A percentile compares a stretch with the other conserved stretches of the same genome.
Conservation (phyloP, 164 flowering plant genomes). For the Chimonanthus praecox region DNA sequence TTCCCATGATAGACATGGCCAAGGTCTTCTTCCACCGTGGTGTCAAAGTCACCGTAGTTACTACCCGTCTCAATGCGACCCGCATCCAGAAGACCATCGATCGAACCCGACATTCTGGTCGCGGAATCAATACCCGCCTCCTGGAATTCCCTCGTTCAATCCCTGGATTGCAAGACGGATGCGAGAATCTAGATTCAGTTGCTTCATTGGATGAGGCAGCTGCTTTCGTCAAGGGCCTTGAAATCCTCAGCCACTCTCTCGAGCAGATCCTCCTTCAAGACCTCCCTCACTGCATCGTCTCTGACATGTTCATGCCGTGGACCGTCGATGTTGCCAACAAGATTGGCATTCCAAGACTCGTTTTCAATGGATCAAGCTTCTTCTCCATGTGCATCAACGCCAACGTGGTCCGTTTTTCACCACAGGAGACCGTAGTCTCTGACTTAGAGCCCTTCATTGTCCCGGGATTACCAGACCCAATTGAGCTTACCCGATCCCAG, state of each 20-base stretch:
- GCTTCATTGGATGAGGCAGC: constrained; percentile 7
- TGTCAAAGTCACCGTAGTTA: constrained; percentile 32
- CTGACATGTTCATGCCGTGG: constrained; percentile 34
- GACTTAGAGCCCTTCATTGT: constrained; percentile 21
- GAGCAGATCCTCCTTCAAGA: constrained; percentile 20
- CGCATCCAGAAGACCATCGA: constrained; percentile 17
- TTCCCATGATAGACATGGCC: constrained; percentile 54
- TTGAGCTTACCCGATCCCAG: constrained; percentile 19
- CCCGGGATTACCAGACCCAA: constrained; percentile 22
- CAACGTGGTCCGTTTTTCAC: neutral
- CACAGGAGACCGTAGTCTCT: constrained; percentile 9
- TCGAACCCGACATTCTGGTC: neutral
- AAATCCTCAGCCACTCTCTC: constrained; percentile 21
- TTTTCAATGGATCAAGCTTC: constrained; percentile 22
- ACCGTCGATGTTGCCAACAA: constrained; percentile 22
- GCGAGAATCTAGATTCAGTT: constrained; percentile 10
- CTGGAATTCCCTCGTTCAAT: constrained; percentile 2
- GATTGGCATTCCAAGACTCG: constrained; percentile 27
- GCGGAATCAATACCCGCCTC: neutral
- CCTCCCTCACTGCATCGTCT: constrained; percentile 29
- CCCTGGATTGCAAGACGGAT: constrained; percentile 7
- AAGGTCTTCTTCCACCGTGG: constrained; percentile 28
- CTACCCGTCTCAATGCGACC: constrained; percentile 41
- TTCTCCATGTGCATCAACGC: constrained; percentile 17
- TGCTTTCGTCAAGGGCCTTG: constrained; percentile 17